Evolutionary conservation across 75 land plant genomes (phyloP).

Genomic region (Pinus taeda): DNA sequence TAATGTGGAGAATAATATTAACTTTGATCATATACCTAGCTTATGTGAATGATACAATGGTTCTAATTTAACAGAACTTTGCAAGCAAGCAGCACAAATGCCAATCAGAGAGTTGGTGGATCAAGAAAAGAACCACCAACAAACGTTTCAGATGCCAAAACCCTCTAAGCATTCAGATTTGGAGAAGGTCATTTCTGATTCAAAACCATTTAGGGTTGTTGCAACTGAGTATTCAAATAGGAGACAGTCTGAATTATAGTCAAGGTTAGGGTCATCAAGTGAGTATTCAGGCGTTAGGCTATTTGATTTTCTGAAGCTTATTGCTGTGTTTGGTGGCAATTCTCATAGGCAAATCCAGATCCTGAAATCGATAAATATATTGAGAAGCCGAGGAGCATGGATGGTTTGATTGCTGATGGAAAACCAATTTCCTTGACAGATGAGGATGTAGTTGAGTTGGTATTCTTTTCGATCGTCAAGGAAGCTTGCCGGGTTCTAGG

Average conservation of each 20-base stretch:
- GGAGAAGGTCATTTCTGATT: conserved; percentile 13
- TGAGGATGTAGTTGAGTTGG: no score
- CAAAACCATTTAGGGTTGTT: conserved; percentile 20
- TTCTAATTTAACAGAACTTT: conserved; percentile 43
- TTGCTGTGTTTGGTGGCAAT: conserved; percentile 7
- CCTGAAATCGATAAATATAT: neutral
- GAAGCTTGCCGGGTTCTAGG: no score
- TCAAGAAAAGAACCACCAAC: conserved; percentile 21
- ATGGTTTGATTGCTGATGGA: no score
- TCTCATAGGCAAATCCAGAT: neutral
- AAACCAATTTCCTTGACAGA: no score
- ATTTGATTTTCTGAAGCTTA: conserved; percentile 5
- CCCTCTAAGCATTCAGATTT: conserved; percentile 29
- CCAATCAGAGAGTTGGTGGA: conserved; percentile 48
- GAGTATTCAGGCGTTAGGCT: conserved; percentile 1
- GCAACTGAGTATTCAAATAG: conserved; percentile 21
- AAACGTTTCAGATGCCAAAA: conserved; percentile 14
- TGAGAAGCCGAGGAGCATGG: no score
- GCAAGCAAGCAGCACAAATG: conserved; percentile 58
- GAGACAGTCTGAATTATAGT: neutral
- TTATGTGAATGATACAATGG: conserved; percentile 44
- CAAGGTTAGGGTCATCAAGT: neutral
- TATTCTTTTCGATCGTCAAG: no score
- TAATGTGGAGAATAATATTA: conserved; percentile 24
- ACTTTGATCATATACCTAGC: conserved; percentile 34